phyloP scores from a whole-genome alignment of 78 protist species.

The Pelomyxa schiedti region DNA sequence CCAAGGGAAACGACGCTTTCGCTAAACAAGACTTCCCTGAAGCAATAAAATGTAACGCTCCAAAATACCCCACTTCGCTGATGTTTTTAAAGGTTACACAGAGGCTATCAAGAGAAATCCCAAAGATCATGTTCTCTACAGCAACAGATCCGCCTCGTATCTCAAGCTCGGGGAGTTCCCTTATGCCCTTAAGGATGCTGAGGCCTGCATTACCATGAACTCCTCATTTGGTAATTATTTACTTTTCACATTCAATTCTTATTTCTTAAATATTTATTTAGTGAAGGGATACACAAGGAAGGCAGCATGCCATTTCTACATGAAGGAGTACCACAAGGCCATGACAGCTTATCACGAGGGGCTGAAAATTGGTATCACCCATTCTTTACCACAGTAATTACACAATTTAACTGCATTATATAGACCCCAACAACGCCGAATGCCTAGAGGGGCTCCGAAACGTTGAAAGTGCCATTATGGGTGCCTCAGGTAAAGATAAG shows the following conservation, averaged over 20 bases:
- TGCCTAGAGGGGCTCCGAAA: constrained; percentile 21
- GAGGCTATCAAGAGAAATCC: constrained; percentile 86
- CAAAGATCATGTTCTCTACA: constrained; percentile 50
- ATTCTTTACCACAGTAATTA: not conserved
- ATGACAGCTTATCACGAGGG: constrained; percentile 61
- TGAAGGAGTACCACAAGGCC: constrained; percentile 70
- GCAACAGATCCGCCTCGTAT: constrained; percentile 64
- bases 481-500: not conserved
- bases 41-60: too few species aligned
- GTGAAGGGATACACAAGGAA: constrained; percentile 58
- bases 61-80: not conserved
- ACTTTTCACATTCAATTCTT: not conserved
- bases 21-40: constrained; percentile 62
- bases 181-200: constrained; percentile 58
- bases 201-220: constrained; percentile 40
- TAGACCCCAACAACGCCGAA: constrained; percentile 53
- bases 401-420: not conserved
- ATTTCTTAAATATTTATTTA: not conserved
- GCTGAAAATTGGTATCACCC: too few species aligned
- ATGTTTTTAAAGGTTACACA: constrained; percentile 37
- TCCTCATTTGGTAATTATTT: constrained; percentile 21
- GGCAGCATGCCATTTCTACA: constrained; percentile 51
- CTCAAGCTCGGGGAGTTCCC: constrained; percentile 45
- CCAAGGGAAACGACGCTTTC: constrained; percentile 70
- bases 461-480: constrained; percentile 7